Evolutionary conservation across 2,329 filamentous ascomycete species (phyloP), one percentile per base, ranked within the genome.

Genomic region (Berkeleyomyces basicola): DNA sequence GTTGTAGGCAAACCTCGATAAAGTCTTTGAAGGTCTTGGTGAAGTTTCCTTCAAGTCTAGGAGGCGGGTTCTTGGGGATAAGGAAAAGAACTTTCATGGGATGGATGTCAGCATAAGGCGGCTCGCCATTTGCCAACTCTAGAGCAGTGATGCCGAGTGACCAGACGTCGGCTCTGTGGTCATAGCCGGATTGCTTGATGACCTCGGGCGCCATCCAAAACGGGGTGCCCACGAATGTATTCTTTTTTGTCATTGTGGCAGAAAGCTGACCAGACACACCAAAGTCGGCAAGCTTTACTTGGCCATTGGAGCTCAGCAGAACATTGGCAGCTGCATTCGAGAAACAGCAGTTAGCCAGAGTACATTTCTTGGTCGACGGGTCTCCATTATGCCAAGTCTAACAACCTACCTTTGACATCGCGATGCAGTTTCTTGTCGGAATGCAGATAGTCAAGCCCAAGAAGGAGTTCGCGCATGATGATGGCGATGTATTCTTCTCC

Each of bases 171-270:
- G 92, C 92, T 75, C 96, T 96, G 76, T 95, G 90, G 73, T 96
- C 92, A 76, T 97, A 96, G 58, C 92, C 92, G 64, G 90, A 95
- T 73, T 99, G 92, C 75, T 96, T 96, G 73, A 99, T 99, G 62
- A 97, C 92, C 75, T 99, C 92, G 9, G 92, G 92, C 2, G 93
- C 92, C 92, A 99, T 99, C 93, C 93, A 99, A 72, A 97, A 99
- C 1, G 93, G 92, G 0, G 92, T 97, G 42, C 93, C 93, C 40
- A 99, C 92, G 72, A 97, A 99, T 0, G 92, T 97, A 72, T 97
- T 97, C 77, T 97, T 97, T 79, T 97, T 97, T 66, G 92, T 96
- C 91, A 97, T 97, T 59, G 92, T 99, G 5, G 92, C 92, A 7
- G 92, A 95, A 31, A 97, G 80, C 74, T 97, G 93, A 37, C 92